Percentiles rank a stretch among this genome's conserved stretches.
These are phyloP conservation scores for Flaveria brownii DNA, from an alignment of 129 eudicot species.

Conservation along the genomic window DNA sequence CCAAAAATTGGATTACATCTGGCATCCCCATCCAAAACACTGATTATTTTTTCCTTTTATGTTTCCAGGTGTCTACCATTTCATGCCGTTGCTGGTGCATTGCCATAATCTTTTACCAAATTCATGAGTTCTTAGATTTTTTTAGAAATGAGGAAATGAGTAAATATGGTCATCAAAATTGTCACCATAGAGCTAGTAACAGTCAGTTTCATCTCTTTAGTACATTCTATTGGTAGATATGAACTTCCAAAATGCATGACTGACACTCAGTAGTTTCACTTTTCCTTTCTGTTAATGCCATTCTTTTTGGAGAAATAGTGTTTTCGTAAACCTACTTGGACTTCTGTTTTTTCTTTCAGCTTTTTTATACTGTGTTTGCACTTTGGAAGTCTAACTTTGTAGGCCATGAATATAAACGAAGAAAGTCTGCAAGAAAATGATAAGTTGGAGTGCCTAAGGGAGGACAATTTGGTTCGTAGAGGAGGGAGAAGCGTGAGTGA, in stretches of 20 bases:
- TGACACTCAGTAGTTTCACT: background rate
- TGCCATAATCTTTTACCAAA: background rate
- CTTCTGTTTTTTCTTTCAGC: too few relatives aligned
- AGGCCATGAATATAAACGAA: too few relatives aligned
- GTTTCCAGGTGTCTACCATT: conserved; percentile 1
- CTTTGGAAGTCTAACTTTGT: too few relatives aligned
- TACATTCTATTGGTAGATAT: conserved; percentile 18
- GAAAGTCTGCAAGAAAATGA: background rate
- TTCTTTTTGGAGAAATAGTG: too few relatives aligned
- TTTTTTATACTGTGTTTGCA: too few relatives aligned
- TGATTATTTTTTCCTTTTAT: background rate
- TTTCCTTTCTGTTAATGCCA: background rate
- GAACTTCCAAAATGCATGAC: background rate
- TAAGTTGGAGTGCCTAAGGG: background rate
- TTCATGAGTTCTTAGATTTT: background rate
- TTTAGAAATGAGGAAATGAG: background rate
- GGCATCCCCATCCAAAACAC: too few relatives aligned
- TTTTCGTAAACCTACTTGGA: background rate
- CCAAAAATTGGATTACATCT: too few relatives aligned
- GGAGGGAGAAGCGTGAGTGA: too few relatives aligned
- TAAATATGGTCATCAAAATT: conserved; percentile 18
- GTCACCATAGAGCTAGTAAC: conserved; percentile 11
- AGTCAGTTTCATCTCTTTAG: background rate
- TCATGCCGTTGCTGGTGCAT: conserved; percentile 2
- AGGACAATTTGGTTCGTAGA: too few relatives aligned